These are phyloP conservation scores for Fusarium sp. DNA, from an alignment of 2,329 filamentous ascomycete species.

Conservation along the genomic window DNA sequence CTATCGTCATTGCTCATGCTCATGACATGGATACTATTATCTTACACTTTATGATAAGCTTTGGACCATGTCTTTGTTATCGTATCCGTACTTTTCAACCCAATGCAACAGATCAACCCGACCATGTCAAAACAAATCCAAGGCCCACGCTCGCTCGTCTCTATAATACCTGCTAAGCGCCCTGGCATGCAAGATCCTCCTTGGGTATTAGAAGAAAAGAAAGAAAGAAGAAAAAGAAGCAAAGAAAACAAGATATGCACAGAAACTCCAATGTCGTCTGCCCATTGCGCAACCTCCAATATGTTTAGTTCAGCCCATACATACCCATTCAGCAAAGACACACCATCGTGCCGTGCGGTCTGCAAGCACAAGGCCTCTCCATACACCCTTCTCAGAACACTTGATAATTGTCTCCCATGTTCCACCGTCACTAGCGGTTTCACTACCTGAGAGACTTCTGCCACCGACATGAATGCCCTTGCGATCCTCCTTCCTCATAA, in stretches of 20 bases:
- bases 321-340: constrained; percentile 90
- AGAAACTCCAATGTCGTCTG: constrained; percentile 36
- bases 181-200: constrained; percentile 43
- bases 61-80: constrained; percentile 24
- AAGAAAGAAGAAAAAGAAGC: constrained; percentile 5
- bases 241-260: constrained; percentile 31
- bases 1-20: constrained; percentile 33
- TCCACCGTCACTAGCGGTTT: constrained; percentile 74
- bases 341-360: constrained; percentile 89
- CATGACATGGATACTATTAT: constrained; percentile 35
- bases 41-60: constrained; percentile 24
- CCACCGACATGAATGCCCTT: constrained; percentile 63
- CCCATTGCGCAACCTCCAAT: constrained; percentile 8
- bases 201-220: constrained; percentile 42
- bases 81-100: constrained; percentile 33
- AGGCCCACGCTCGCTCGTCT: constrained; percentile 31
- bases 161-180: constrained; percentile 36
- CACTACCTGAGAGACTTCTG: constrained; percentile 57
- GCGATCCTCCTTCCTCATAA: constrained; percentile 83
- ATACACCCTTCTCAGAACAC: constrained; percentile 82
- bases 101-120: constrained; percentile 24
- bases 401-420: constrained; percentile 94
- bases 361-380: constrained; percentile 84
- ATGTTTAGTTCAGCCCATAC: constrained; percentile 54
- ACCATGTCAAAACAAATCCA: constrained; percentile 28